phyloP scores from a whole-genome alignment of 345 rosid species.

The Eucalyptus pauciflora region DNA sequence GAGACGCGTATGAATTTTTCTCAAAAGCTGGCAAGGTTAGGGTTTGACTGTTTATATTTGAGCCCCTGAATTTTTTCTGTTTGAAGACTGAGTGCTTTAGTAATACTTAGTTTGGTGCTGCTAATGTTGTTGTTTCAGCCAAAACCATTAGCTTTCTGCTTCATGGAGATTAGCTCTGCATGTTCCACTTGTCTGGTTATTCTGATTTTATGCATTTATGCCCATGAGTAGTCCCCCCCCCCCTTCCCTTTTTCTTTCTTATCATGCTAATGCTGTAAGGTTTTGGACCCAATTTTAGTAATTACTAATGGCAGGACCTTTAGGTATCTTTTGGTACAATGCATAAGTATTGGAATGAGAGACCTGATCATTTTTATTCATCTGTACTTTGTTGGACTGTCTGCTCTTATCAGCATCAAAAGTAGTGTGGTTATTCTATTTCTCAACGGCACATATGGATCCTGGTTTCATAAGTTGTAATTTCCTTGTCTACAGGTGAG shows the following conservation, averaged over 20 bases:
- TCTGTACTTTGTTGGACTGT: not conserved
- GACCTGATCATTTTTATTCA: not conserved
- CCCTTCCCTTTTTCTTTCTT: not conserved
- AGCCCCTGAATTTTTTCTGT: not conserved
- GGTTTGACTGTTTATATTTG: not conserved
- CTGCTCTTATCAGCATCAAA: not conserved
- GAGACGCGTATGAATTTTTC: slow-evolving; percentile 91
- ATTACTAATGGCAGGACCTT: not conserved
- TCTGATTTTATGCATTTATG: not conserved
- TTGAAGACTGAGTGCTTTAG: not conserved
- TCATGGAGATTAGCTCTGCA: not conserved
- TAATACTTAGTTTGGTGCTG: not conserved
- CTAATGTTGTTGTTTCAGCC: not conserved
- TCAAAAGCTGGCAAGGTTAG: slow-evolving; percentile 92
- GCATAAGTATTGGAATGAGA: not conserved
- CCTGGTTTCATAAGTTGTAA: not conserved
- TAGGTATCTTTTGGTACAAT: not conserved
- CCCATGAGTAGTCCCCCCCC: not conserved
- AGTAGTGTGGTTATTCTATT: not conserved
- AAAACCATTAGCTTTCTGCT: not conserved
- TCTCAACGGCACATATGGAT: not conserved
- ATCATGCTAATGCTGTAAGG: not conserved
- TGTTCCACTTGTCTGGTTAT: not conserved
- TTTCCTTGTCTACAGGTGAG: slow-evolving; percentile 56
- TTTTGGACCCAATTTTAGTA: not conserved